Base-by-base conservation (phyloP, 2,329 filamentous ascomycete genomes). In the Parascedosporium putredinis region DNA sequence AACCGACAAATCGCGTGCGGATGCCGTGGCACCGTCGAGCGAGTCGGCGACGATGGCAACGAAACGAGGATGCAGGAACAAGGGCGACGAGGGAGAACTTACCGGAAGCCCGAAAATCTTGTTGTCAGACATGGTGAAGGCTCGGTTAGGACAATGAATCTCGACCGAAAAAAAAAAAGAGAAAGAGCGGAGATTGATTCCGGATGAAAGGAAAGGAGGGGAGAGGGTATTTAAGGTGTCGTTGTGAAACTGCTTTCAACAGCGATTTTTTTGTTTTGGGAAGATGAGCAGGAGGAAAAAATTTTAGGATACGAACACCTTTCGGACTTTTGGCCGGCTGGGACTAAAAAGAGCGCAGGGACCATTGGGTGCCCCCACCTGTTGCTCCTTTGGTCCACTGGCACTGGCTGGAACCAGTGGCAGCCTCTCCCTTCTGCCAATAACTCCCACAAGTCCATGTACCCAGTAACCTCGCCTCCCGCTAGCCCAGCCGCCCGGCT, bases 101-200 rank as follows among this genome's bases (percentile, higher is more conserved):
- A 83, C 79, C 67, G 78, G 77, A 76, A 83, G 82, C 76, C 80
- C 80, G 75, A 82, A 62, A 62, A 83, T 72, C 67, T 71, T 76
- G 59, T 73, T 69, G 63, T 77, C 57, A 67, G 75, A 70, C 76
- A 80, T 81, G 62, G 66, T 77, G 69, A 64, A 65, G 63, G 62
- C 60, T 66, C 63, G 61, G 58, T 58, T 53, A 58, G 63, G 66
- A 50, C 27, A 42, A 50, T 40, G 47, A 40, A 65, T 65, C 65
- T 65, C 69, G 65, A 67, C 67, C 67, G 62, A 66, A 64, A 59
- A 66, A 58, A 64, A 67, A 60, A 65, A 68, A 78, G 76, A 67
- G 67, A 77, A 64, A 74, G 78, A 81, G 77, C 72, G 77, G 78
- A 80, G 78, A 80, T 74, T 67, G 47, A 33, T 29, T 67, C 64